Conservation (phyloP, 371 early-diverging fungal genomes). For the Mucor mucedo region DNA sequence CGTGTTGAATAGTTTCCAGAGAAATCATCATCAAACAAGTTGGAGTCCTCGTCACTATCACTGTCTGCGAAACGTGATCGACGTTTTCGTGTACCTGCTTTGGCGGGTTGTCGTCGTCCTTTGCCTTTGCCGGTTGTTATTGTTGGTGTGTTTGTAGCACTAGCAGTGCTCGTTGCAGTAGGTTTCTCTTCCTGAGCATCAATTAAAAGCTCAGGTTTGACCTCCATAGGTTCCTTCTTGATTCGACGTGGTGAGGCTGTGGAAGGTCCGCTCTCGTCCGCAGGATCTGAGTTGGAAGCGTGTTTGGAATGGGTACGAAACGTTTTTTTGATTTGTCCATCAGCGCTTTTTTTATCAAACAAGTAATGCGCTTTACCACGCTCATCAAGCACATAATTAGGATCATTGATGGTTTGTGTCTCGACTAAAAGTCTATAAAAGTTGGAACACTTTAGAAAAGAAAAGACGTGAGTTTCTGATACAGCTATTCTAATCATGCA, state of each 20-base stretch:
- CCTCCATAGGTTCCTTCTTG: neutral
- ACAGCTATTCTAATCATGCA: neutral
- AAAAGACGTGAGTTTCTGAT: neutral
- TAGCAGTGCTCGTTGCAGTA: neutral
- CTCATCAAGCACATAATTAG: conserved; percentile 86
- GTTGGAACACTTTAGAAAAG: conserved; percentile 78
- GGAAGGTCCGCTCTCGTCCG: conserved; percentile 2
- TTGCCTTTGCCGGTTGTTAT: conserved; percentile 23
- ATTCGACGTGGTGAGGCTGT: neutral
- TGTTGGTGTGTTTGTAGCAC: conserved; percentile 18
- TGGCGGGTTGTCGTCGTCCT: neutral
- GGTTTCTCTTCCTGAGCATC: neutral
- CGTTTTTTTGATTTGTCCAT: conserved; percentile 74
- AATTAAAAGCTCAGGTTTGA: neutral
- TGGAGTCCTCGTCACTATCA: conserved; percentile 41
- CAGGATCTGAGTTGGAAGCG: neutral
- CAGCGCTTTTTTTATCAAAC: conserved; percentile 79
- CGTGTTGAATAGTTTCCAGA: conserved; percentile 9
- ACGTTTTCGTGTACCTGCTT: neutral
- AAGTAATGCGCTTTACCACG: conserved; percentile 87
- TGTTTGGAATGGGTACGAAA: conserved; percentile 72
- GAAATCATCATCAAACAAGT: conserved; percentile 4
- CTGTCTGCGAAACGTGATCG: conserved; percentile 13
- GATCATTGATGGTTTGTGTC: conserved; percentile 81
- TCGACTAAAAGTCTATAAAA: conserved; percentile 88